Percentiles rank a stretch among this genome's conserved stretches.
phyloP scores from a whole-genome alignment of 1,139 yeast species.

The Tardiomyces depauwii region DNA sequence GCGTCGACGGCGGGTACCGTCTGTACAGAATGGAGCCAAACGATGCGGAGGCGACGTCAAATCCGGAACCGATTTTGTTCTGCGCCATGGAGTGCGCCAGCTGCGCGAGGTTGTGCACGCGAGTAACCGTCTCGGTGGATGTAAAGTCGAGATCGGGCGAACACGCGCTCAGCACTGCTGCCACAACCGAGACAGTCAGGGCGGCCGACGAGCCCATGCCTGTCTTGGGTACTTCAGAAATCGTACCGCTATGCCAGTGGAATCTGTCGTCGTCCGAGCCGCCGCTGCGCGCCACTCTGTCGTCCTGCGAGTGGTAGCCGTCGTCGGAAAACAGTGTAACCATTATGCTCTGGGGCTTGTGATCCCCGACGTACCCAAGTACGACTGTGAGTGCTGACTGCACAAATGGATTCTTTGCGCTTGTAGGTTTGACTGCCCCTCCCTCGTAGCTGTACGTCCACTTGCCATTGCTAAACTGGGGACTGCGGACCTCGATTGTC shows the following conservation, averaged over 20 bases:
- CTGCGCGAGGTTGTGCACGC: slow-evolving; percentile 75
- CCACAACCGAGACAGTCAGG: slow-evolving; percentile 66
- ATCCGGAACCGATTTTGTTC: slow-evolving; percentile 91
- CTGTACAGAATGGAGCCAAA: slow-evolving; percentile 79
- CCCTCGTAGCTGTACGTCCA: slow-evolving; percentile 45
- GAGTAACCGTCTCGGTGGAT: slow-evolving; percentile 6
- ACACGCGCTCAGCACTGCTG: slow-evolving; percentile 41
- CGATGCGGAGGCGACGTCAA: slow-evolving; percentile 92
- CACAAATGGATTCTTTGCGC: slow-evolving; percentile 56
- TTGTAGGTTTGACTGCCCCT: slow-evolving; percentile 10
- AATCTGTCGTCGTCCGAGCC: slow-evolving; percentile 35
- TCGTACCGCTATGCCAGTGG: slow-evolving; percentile 46
- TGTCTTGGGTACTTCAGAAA: slow-evolving; percentile 75
- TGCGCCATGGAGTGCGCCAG: slow-evolving; percentile 90
- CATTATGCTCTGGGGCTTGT: slow-evolving; percentile 20
- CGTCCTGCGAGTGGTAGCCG: slow-evolving; percentile 74
- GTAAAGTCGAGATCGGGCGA: slow-evolving; percentile 3
- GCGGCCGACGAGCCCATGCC: slow-evolving; percentile 97
- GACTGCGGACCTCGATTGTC: slow-evolving; percentile 40
- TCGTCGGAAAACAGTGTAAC: slow-evolving; percentile 74
- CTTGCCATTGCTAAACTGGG: slow-evolving; percentile 62
- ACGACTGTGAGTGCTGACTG: slow-evolving; percentile 50
- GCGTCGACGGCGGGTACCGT: slow-evolving; percentile 38
- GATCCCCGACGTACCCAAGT: slow-evolving; percentile 38
- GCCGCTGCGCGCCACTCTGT: slow-evolving; percentile 28